Base-by-base conservation (phyloP, 2,329 filamentous ascomycete genomes). In the Phaeomoniella chlamydospora region DNA sequence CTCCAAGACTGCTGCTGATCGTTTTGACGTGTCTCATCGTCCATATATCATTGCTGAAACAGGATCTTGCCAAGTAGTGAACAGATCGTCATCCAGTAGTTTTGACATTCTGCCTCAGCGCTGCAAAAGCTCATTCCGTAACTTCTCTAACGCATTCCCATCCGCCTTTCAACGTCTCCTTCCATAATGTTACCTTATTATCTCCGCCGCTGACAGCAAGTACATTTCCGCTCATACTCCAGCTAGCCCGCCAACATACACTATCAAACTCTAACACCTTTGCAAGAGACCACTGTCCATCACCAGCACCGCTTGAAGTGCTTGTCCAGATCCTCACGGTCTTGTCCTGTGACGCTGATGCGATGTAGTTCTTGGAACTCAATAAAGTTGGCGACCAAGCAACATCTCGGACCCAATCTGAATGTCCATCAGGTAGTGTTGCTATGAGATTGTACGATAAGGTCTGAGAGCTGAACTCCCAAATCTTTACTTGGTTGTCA, bases 111-210 rank as follows among this genome's bases (percentile, higher is more conserved):
- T n/a, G n/a, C n/a, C n/a, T n/a, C n/a, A n/a, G n/a, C n/a, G n/a
- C n/a, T n/a, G n/a, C n/a, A n/a, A n/a, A n/a, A n/a, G 14, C 15
- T 45, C 68, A 93, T 64, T 93, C 85, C 58, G 94, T 88, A 55
- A 98, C 87, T 40, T 84, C 86, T 73, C 94, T 94, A 46, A 96
- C 84, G 51, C 82, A 84, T 62, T 96, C 87, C 90, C 90, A 98
- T 54, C 93, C 84, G 37, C 90, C 90, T 56, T 81, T 82, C 49
- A 98, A 66, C 56, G 93, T 93, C 72, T 98, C 90, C 72, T 96
- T 98, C 88, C 88, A 98, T 57, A 98, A 61, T 37, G 80, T 92
- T 38, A 98, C 87, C 64, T 92, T 87, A 68, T 98, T 98, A 62
- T 98, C 88, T 16, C 81, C 84, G 29, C 85, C 85, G 54, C 82